These are phyloP conservation scores for Chlorella vulgaris DNA, from an alignment of 139 green algal species.

Conservation along the genomic window DNA sequence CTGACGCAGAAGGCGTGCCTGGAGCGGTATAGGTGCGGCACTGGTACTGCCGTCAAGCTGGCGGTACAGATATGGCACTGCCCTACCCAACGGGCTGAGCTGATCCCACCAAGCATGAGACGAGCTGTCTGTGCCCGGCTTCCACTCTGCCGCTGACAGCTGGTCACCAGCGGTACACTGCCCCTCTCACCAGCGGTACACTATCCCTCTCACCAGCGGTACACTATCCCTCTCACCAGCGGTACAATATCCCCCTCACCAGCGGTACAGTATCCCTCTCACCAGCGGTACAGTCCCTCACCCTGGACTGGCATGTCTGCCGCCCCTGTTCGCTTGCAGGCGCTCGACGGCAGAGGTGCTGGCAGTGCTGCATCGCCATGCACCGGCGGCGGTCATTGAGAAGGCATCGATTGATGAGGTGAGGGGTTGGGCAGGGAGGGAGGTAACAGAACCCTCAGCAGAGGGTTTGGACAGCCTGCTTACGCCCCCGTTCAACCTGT, in stretches of 20 bases:
- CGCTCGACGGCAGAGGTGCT: constrained; percentile 49
- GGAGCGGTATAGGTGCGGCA: constrained; percentile 62
- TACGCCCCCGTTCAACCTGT: too few species aligned
- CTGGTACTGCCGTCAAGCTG: neutral
- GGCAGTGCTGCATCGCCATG: constrained; percentile 52
- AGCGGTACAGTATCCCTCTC: too few species aligned
- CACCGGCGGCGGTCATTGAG: constrained; percentile 59
- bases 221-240: too few species aligned
- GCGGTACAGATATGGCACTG: neutral
- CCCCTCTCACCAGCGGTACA: too few species aligned
- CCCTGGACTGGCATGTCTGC: too few species aligned
- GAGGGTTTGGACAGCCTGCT: too few species aligned
- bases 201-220: too few species aligned
- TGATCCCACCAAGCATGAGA: too few species aligned
- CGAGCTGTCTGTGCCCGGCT: neutral
- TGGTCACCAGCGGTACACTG: neutral
- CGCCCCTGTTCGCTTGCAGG: too few species aligned
- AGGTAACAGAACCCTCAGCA: too few species aligned
- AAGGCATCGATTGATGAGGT: constrained; percentile 90
- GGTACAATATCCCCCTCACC: too few species aligned
- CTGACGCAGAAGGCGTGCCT: constrained; percentile 79
- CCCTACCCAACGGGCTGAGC: neutral
- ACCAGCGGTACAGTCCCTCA: too few species aligned
- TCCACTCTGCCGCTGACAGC: neutral
- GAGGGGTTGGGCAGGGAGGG: neutral